These are phyloP conservation scores for Sequoiadendron giganteum DNA, from an alignment of 75 land plant genomes.

Conservation along the genomic window DNA sequence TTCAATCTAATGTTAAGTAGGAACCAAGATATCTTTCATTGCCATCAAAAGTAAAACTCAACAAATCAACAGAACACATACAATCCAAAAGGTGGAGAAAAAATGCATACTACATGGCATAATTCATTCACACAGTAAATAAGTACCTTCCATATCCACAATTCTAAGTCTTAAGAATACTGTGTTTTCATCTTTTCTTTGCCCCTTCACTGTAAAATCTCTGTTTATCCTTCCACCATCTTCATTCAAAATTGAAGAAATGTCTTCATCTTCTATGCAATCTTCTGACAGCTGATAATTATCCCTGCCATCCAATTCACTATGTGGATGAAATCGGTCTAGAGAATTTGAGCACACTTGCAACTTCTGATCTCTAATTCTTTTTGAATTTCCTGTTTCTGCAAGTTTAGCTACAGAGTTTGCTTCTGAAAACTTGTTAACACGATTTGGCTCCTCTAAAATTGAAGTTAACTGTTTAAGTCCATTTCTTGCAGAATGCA, in stretches of 20 bases:
- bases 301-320: background rate
- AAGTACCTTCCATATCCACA: slow-evolving; percentile 63
- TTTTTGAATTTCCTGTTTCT: background rate
- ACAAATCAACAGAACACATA: background rate
- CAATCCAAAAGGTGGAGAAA: background rate
- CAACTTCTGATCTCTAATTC: background rate
- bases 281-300: slow-evolving; percentile 3
- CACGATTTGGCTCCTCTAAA: background rate
- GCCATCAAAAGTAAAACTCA: background rate
- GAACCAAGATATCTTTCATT: background rate
- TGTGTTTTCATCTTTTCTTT: slow-evolving; percentile 55
- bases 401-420: background rate
- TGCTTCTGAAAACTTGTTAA: background rate
- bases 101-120: background rate
- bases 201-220: slow-evolving; percentile 63
- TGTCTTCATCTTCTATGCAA: slow-evolving; percentile 3
- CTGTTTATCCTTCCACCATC: slow-evolving; percentile 20
- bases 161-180: slow-evolving; percentile 65
- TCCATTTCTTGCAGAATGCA: background rate
- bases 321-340: background rate
- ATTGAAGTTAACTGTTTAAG: background rate
- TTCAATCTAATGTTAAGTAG: background rate
- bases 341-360: background rate
- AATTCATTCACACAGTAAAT: background rate
- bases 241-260: slow-evolving; percentile 1